Evolutionary conservation across 768 basidiomycete species (phyloP), one percentile per base, ranked within the genome.

Genomic region (Dioszegia hungarica): DNA sequence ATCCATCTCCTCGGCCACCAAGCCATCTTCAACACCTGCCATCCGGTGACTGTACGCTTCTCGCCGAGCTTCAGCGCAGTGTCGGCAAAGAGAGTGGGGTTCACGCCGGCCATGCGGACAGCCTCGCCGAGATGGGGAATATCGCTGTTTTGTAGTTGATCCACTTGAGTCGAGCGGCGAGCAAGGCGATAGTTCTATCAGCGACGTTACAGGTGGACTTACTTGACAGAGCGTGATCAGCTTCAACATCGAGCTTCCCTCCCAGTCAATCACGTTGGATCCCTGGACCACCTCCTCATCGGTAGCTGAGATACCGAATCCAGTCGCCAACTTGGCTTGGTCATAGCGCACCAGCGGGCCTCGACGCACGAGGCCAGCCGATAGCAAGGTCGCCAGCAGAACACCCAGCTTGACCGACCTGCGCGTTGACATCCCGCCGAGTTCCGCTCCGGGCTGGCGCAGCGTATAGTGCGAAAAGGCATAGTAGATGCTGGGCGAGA

Each of bases 311-410:
- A 71, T 25, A 6, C 69, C 73, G 40, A 70, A 74, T 12, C 70
- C 70, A 10, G 64, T 67, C 4, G 60, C 55, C 9, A 62, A 36
- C 45, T 61, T 62, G 12, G 60, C 57, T 2, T 64, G 63, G 8
- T 57, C 50, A 51, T 56, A 68, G 15, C 60, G 66, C 39, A 68
- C 20, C 46, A 64, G 55, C 12, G 73, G 73, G 2, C 73, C 67
- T 37, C 73, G 45, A 5, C 73, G 46, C 59, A 72, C 67, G 27
- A 54, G n/a, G 3, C 73, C 68, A n/a, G 54, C 52, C 5, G 44
- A 38, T 15, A 68, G 27, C 47, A 66, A 54, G 14, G 51, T 31
- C 9, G 34, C 20, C 6, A 56, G 15, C 5, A 66, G 27, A 10
- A 36, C 24, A 1, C 36, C 51, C 9, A 36, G 56, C 6, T 64